Conservation (phyloP, 2,329 filamentous ascomycete species). For the Penicillium sp. region DNA sequence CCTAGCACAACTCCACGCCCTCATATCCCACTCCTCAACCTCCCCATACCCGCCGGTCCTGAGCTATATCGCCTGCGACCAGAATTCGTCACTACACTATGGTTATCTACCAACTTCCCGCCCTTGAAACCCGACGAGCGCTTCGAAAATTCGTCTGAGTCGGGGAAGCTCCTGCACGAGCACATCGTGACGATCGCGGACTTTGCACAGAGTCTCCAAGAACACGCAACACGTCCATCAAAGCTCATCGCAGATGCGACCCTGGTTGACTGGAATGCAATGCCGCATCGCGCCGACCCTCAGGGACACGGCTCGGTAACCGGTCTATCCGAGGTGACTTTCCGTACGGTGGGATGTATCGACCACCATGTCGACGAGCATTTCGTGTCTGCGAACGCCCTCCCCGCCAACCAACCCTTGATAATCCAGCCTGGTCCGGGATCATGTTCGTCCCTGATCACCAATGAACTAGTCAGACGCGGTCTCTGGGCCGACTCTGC, state of each 20-base stretch:
- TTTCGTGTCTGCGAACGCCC: constrained; percentile 41
- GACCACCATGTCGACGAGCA: constrained; percentile 61
- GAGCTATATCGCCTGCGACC: constrained; percentile 54
- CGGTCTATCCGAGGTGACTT: constrained; percentile 40
- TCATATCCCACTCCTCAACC: constrained; percentile 57
- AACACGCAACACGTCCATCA: not conserved
- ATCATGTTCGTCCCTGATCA: constrained; percentile 57
- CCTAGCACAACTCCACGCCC: constrained; percentile 37
- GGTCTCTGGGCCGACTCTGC: constrained; percentile 42
- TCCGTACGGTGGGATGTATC: constrained; percentile 51
- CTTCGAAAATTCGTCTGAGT: constrained; percentile 24
- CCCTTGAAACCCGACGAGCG: constrained; percentile 14
- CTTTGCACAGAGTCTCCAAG: constrained; percentile 26
- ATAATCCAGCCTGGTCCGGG: constrained; percentile 53
- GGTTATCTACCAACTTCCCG: constrained; percentile 41
- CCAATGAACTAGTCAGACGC: constrained; percentile 48
- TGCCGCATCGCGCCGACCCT: constrained; percentile 44
- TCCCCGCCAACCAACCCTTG: constrained; percentile 44
- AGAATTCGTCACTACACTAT: constrained; percentile 55
- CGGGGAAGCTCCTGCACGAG: constrained; percentile 26
- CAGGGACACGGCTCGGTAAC: constrained; percentile 47
- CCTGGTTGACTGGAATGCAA: constrained; percentile 46
- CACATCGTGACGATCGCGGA: constrained; percentile 42
- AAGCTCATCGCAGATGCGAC: constrained; percentile 25
- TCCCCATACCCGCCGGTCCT: constrained; percentile 44